Conservation (phyloP, 1,139 yeast genomes). For the Candida freyschussii region DNA sequence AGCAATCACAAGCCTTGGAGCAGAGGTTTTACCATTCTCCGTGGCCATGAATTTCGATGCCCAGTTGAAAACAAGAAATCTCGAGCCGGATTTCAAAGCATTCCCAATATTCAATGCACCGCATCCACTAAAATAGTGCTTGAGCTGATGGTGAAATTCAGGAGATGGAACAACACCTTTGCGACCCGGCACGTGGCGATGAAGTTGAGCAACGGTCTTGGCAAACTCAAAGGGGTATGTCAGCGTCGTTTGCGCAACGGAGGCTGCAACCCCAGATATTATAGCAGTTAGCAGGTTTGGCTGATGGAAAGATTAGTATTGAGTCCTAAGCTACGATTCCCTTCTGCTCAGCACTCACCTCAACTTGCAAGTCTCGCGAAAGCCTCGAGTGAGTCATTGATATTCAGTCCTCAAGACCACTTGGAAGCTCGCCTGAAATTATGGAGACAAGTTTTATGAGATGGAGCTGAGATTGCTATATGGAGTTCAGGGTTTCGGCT, state of each 20-base stretch:
- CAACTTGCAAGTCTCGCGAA: slow-evolving; percentile 21
- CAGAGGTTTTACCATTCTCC: slow-evolving; percentile 52
- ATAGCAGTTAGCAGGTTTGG: slow-evolving; percentile 52
- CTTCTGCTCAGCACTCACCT: slow-evolving; percentile 12
- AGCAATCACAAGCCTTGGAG: slow-evolving; percentile 74
- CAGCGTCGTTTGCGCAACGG: slow-evolving; percentile 61
- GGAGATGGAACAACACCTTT: slow-evolving; percentile 30
- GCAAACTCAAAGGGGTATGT: slow-evolving; percentile 84
- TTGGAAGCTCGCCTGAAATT: too few relatives aligned
- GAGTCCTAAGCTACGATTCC: slow-evolving; percentile 1
- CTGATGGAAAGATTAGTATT: slow-evolving; percentile 5
- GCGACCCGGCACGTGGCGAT: slow-evolving; percentile 38
- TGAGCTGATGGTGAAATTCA: slow-evolving; percentile 36
- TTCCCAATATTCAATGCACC: slow-evolving; percentile 78
- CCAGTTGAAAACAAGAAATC: slow-evolving; percentile 73
- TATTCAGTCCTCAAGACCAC: too few relatives aligned
- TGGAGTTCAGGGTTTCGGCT: too few relatives aligned
- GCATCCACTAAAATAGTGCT: slow-evolving; percentile 66
- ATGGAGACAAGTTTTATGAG: too few relatives aligned
- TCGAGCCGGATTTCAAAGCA: slow-evolving; percentile 62
- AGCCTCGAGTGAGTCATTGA: slow-evolving; percentile 6
- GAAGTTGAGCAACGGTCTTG: slow-evolving; percentile 70
- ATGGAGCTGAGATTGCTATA: too few relatives aligned
- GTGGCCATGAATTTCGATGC: slow-evolving; percentile 69
- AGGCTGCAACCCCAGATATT: slow-evolving; percentile 72